A percentile compares a stretch with the other conserved stretches of the same genome.
Conservation (phyloP, 169 alveolate species). For the Cryptosporidium tyzzeri region DNA sequence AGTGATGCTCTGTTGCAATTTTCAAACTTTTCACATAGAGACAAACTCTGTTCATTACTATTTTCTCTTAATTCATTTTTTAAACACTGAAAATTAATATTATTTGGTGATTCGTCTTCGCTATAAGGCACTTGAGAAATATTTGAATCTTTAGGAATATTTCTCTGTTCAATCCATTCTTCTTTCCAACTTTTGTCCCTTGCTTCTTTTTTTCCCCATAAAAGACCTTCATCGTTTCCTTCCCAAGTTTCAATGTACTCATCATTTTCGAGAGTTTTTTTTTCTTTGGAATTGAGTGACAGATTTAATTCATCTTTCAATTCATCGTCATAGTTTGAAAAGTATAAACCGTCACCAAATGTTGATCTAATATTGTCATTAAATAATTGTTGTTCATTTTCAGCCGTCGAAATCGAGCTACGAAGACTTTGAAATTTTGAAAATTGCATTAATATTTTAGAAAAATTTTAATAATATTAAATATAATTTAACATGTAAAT, state of each 20-base stretch:
- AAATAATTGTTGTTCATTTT: constrained; percentile 8
- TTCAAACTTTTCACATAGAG: neutral
- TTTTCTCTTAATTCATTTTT: neutral
- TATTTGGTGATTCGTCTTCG: constrained; percentile 7
- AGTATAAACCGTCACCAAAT: constrained; percentile 35
- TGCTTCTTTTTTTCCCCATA: constrained; percentile 72
- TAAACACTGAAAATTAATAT: neutral
- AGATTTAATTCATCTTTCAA: neutral
- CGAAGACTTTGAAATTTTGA: constrained; percentile 1
- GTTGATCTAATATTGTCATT: constrained; percentile 17
- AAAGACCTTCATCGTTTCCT: constrained; percentile 56
- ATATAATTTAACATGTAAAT: no score
- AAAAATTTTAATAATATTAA: neutral
- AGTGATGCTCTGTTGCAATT: constrained; percentile 28
- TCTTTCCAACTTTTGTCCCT: constrained; percentile 71
- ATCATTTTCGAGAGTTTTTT: constrained; percentile 31
- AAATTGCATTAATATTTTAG: constrained; percentile 11
- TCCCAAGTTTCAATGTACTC: constrained; percentile 67
- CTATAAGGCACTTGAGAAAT: constrained; percentile 9
- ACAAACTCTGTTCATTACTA: neutral
- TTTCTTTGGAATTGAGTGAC: neutral
- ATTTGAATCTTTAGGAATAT: constrained; percentile 48
- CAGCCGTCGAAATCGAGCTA: constrained; percentile 10
- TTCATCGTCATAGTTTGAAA: neutral
- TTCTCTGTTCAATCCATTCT: constrained; percentile 73